phyloP scores from a whole-genome alignment of 2,329 filamentous ascomycete genomes.

The Arthrobotrys sinensis region DNA sequence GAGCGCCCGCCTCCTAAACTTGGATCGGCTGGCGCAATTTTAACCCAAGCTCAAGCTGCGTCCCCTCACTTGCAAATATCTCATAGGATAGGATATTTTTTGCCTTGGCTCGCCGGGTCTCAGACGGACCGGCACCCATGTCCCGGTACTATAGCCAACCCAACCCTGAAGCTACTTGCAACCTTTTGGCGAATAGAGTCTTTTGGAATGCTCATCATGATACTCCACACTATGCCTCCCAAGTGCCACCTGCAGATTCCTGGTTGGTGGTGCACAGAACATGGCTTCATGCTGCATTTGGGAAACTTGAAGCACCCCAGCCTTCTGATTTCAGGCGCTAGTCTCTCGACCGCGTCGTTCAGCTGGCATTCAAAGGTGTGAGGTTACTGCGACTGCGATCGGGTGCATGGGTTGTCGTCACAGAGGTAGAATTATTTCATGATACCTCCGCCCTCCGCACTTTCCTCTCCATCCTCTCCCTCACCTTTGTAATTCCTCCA shows the following conservation, averaged over 20 bases:
- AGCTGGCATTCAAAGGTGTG: conserved; percentile 33
- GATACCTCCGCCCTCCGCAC: conserved; percentile 18
- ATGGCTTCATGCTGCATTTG: conserved; percentile 54
- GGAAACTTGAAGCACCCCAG: conserved; percentile 48
- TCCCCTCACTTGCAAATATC: conserved; percentile 25
- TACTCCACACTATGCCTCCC: conserved; percentile 51
- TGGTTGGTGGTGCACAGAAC: conserved; percentile 43
- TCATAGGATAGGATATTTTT: conserved; percentile 32
- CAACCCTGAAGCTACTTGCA: conserved; percentile 23
- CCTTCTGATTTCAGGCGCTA: conserved; percentile 50
- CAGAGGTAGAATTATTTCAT: conserved; percentile 49
- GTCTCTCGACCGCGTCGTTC: conserved; percentile 30
- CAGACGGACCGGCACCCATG: conserved; percentile 60
- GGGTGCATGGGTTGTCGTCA: conserved; percentile 30
- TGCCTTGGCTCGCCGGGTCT: conserved; percentile 41
- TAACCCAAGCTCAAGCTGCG: conserved; percentile 9
- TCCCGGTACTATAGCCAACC: conserved; percentile 28
- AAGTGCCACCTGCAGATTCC: conserved; percentile 60
- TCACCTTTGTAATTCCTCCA: conserved; percentile 21
- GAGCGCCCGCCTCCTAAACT: conserved; percentile 37
- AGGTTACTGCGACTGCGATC: conserved; percentile 39
- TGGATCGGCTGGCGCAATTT: conserved; percentile 57
- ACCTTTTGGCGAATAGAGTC: conserved; percentile 43
- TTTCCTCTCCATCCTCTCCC: conserved; percentile 2
- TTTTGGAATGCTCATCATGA: conserved; percentile 58